Evolutionary conservation across 371 early-diverging fungal genomes (phyloP).

Genomic region (Capillidium rhysosporum): DNA sequence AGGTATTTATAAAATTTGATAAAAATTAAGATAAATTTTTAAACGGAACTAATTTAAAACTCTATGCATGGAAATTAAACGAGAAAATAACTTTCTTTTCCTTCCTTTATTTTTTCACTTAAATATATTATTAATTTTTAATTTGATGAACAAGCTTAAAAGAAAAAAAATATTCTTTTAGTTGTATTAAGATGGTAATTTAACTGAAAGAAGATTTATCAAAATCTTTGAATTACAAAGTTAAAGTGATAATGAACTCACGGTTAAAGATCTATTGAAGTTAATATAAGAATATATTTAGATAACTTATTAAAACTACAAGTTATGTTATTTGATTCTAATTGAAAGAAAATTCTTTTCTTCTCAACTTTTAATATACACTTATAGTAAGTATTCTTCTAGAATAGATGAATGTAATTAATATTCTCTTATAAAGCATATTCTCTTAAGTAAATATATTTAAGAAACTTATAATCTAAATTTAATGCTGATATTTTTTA

Average conservation of each 20-base stretch:
- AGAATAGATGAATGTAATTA: neutral
- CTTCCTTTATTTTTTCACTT: neutral
- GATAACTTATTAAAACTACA: neutral
- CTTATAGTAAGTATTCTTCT: neutral
- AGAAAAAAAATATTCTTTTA: slow-evolving; percentile 37
- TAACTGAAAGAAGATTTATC: slow-evolving; percentile 39
- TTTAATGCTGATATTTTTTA: too few relatives aligned
- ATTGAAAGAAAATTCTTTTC: neutral
- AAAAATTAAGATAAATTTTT: slow-evolving; percentile 34
- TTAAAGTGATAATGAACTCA: slow-evolving; percentile 40
- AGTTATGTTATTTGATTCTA: neutral
- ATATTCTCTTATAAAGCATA: too few relatives aligned
- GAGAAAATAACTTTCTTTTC: slow-evolving; percentile 22
- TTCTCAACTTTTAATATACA: neutral
- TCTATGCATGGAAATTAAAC: slow-evolving; percentile 50
- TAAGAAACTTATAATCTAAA: too few relatives aligned
- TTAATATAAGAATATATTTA: slow-evolving; percentile 21
- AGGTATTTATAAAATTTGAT: slow-evolving; percentile 47
- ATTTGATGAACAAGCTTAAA: slow-evolving; percentile 42
- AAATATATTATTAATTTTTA: slow-evolving; percentile 8
- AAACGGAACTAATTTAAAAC: slow-evolving; percentile 31
- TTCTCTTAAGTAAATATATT: too few relatives aligned
- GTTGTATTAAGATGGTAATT: slow-evolving; percentile 24
- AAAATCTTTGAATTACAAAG: slow-evolving; percentile 57
- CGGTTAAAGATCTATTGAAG: slow-evolving; percentile 45